Conservation (phyloP, 2,329 filamentous ascomycete genomes). For the Sphaceloma murrayae region DNA sequence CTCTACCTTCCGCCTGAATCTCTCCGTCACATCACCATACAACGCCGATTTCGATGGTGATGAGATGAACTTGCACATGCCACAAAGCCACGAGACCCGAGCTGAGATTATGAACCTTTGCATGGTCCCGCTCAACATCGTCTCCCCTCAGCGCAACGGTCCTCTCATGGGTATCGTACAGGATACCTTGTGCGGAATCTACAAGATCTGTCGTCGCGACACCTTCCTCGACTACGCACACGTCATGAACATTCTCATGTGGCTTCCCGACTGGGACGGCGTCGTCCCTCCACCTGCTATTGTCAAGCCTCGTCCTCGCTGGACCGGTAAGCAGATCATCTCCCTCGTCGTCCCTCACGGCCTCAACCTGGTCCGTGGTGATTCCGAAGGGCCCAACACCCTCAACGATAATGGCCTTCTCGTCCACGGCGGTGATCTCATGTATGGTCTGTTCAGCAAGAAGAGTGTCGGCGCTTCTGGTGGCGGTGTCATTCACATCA, state of each 20-base stretch:
- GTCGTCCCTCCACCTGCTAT: constrained; percentile 91
- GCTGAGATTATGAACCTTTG: constrained; percentile 91
- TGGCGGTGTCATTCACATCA: constrained; percentile 87
- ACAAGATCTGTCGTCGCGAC: constrained; percentile 92
- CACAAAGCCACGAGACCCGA: constrained; percentile 91
- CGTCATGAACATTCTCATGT: constrained; percentile 94
- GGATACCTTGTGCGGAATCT: constrained; percentile 89
- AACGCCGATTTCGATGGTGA: constrained; percentile 99
- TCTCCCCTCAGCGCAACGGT: constrained; percentile 92
- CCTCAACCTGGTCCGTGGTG: constrained; percentile 62
- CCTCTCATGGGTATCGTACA: constrained; percentile 99
- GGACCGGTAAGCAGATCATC: constrained; percentile 97
- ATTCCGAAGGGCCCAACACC: constrained; percentile 46
- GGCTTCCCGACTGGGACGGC: constrained; percentile 97
- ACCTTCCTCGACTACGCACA: constrained; percentile 81
- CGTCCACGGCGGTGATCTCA: constrained; percentile 76
- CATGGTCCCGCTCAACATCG: constrained; percentile 97
- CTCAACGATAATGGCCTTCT: constrained; percentile 68
- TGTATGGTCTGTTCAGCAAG: constrained; percentile 87
- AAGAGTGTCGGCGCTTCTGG: constrained; percentile 85
- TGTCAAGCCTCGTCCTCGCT: constrained; percentile 78
- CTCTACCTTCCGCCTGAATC: constrained; percentile 93
- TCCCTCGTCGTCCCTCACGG: constrained; percentile 84
- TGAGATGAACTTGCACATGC: constrained; percentile 99
- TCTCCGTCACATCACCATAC: constrained; percentile 96